A percentile compares a stretch with the other conserved stretches of the same genome.
Conservation (phyloP, 1,284 basidiomycete genomes). For the Moniliophthora roreri region DNA sequence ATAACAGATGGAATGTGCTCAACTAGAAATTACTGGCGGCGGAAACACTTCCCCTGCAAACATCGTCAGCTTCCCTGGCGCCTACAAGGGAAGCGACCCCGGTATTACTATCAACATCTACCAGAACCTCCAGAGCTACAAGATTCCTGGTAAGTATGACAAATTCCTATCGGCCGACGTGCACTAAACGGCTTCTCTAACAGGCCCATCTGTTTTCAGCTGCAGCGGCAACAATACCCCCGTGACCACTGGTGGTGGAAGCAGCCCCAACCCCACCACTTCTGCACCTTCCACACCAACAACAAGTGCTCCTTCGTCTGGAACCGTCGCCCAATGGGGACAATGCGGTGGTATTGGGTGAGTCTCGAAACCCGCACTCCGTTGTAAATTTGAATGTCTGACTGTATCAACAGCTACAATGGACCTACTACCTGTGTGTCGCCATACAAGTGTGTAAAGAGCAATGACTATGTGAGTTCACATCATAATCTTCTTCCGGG, state of each 20-base stretch:
- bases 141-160: constrained; percentile 35
- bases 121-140: constrained; percentile 32
- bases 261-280: constrained; percentile 18
- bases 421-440: too few relatives aligned
- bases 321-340: constrained; percentile 33
- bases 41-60: constrained; percentile 36
- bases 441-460: too few relatives aligned
- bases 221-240: constrained; percentile 26
- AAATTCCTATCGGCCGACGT: too few relatives aligned
- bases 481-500: too few relatives aligned
- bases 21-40: constrained; percentile 44
- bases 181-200: too few relatives aligned
- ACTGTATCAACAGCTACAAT: too few relatives aligned
- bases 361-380: too few relatives aligned
- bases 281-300: constrained; percentile 18
- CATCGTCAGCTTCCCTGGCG: constrained; percentile 52
- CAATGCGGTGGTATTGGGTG: constrained; percentile 38
- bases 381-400: too few relatives aligned
- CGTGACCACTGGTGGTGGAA: constrained; percentile 6
- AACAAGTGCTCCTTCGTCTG: constrained; percentile 18
- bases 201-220: constrained; percentile 32
- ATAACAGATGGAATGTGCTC: constrained; percentile 37
- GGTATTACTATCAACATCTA: constrained; percentile 44
- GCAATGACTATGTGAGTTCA: too few relatives aligned
- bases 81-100: constrained; percentile 42